phyloP scores from a whole-genome alignment of 139 green algal species.

The Chlamydomonas sphaeroides region DNA sequence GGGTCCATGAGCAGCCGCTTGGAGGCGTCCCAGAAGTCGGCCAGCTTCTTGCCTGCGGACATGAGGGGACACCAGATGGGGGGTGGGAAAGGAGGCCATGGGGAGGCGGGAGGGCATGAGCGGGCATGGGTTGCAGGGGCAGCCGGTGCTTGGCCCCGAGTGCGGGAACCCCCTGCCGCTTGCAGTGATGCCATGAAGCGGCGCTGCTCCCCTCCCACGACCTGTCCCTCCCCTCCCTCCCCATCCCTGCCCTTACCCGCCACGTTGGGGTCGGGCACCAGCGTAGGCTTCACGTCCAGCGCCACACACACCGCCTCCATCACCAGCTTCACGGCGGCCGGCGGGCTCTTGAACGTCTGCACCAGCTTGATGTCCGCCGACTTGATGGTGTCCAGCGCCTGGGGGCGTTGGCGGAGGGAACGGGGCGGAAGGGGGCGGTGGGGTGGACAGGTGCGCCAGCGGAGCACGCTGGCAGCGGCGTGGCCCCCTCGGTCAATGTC shows the following conservation, averaged over 20 bases:
- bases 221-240: not conserved
- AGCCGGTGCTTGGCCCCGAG: too few relatives aligned
- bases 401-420: too few relatives aligned
- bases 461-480: too few relatives aligned
- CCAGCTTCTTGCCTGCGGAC: conserved; percentile 66
- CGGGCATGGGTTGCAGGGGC: too few relatives aligned
- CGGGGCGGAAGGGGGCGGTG: not conserved
- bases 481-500: too few relatives aligned
- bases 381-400: conserved; percentile 81
- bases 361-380: conserved; percentile 75
- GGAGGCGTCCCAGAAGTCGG: conserved; percentile 85
- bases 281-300: conserved; percentile 87
- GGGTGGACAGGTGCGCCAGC: too few relatives aligned
- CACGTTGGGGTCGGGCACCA: conserved; percentile 80
- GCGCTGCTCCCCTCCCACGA: not conserved
- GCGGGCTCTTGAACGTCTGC: conserved; percentile 78
- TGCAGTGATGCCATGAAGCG: too few relatives aligned
- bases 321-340: conserved; percentile 77
- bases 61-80: too few relatives aligned
- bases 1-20: conserved; percentile 78
- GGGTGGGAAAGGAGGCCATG: too few relatives aligned
- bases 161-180: too few relatives aligned
- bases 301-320: conserved; percentile 88
- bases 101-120: too few relatives aligned
- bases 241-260: conserved; percentile 50